Conservation (phyloP, 345 rosid genomes). For the Dipteronia dyeriana region DNA sequence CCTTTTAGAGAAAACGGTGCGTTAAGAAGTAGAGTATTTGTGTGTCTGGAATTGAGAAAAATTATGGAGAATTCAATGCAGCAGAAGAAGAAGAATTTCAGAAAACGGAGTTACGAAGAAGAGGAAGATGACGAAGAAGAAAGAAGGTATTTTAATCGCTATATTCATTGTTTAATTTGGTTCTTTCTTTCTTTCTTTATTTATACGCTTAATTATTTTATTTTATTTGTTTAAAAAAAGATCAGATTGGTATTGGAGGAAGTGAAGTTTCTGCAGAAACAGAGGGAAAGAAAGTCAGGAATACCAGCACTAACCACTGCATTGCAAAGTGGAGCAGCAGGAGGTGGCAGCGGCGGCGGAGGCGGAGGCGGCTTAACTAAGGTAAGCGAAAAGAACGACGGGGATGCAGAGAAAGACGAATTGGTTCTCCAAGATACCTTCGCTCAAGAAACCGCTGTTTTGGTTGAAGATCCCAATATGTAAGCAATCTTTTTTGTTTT, state of each 20-base stretch:
- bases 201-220: not conserved
- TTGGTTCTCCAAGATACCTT: slow-evolving; percentile 95
- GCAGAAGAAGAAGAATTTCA: slow-evolving; percentile 45
- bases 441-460: slow-evolving; percentile 96
- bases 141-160: slow-evolving; percentile 44
- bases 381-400: slow-evolving; percentile 60
- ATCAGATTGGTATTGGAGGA: slow-evolving; percentile 80
- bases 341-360: slow-evolving; percentile 14
- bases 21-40: not conserved
- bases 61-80: slow-evolving; percentile 12
- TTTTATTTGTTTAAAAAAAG: not conserved
- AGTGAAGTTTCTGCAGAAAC: slow-evolving; percentile 92
- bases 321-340: slow-evolving; percentile 36
- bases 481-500: slow-evolving; percentile 16
- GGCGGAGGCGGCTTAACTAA: slow-evolving; percentile 32
- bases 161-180: not conserved
- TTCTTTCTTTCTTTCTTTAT: slow-evolving; percentile 9
- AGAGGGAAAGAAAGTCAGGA: slow-evolving; percentile 83
- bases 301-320: slow-evolving; percentile 56
- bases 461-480: slow-evolving; percentile 97
- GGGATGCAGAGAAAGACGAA: slow-evolving; percentile 94
- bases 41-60: not conserved
- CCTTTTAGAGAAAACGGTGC: not conserved
- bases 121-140: slow-evolving; percentile 77
- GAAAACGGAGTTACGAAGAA: slow-evolving; percentile 69